Evolutionary conservation across 75 land plant species (phyloP).

Genomic region (Pinus albicaulis): DNA sequence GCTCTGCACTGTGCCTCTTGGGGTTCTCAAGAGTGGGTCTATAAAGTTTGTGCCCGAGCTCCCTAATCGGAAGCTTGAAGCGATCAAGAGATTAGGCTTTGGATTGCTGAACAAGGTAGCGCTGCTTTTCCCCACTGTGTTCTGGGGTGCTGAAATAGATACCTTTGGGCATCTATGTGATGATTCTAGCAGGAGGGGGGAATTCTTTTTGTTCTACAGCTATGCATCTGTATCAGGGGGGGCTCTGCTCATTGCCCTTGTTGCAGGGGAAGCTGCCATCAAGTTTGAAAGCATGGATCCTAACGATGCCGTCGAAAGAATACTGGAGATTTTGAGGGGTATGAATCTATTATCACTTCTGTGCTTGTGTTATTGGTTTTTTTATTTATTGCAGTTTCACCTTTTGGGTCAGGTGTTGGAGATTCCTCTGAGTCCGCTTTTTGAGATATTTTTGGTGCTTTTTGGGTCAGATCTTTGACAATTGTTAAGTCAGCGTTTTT

Average conservation of each 20-base stretch:
- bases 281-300: constrained; percentile 76
- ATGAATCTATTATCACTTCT: not conserved
- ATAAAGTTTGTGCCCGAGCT: constrained; percentile 79
- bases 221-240: constrained; percentile 95
- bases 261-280: constrained; percentile 93
- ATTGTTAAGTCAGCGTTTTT: no score
- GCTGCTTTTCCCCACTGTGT: constrained; percentile 77
- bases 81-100: constrained; percentile 83
- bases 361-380: not conserved
- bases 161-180: constrained; percentile 89
- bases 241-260: constrained; percentile 86
- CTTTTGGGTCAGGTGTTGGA: not conserved
- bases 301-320: constrained; percentile 54
- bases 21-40: constrained; percentile 70
- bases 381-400: not conserved
- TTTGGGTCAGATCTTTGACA: no score
- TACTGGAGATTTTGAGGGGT: constrained; percentile 65
- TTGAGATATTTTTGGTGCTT: no score
- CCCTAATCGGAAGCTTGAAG: constrained; percentile 69
- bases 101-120: constrained; percentile 94
- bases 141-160: constrained; percentile 85
- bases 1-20: constrained; percentile 89
- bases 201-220: constrained; percentile 93
- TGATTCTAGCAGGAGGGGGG: constrained; percentile 66
- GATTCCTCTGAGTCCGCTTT: no score